These are phyloP conservation scores for Ottelia alismoides DNA, from an alignment of 106 monocot species.

Conservation along the genomic window DNA sequence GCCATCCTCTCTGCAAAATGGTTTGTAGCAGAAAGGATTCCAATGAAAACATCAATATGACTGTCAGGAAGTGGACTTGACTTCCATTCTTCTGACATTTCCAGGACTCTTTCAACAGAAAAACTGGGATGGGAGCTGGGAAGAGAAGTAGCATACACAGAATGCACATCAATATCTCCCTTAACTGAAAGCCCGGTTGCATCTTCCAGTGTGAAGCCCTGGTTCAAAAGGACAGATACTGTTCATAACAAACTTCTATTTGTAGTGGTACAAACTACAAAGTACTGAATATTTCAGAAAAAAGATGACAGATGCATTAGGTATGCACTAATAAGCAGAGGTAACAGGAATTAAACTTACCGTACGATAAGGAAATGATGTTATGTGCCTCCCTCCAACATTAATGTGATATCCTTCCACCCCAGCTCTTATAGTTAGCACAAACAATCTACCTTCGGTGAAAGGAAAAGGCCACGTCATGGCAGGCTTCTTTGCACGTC, in stretches of 20 bases:
- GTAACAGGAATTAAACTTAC: conserved; percentile 23
- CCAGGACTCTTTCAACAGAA: conserved; percentile 62
- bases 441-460: conserved; percentile 58
- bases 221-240: too few relatives aligned
- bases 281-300: too few relatives aligned
- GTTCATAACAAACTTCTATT: too few relatives aligned
- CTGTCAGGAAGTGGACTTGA: conserved; percentile 21
- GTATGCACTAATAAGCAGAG: too few relatives aligned
- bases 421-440: conserved; percentile 79
- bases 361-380: conserved; percentile 68
- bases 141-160: conserved; percentile 65
- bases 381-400: conserved; percentile 70
- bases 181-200: conserved; percentile 76
- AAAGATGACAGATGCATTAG: too few relatives aligned
- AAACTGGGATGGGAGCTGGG: conserved; percentile 73
- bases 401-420: conserved; percentile 78
- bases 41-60: conserved; percentile 57
- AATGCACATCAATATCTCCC: conserved; percentile 67
- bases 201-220: conserved; percentile 96
- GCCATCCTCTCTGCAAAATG: conserved; percentile 97
- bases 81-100: conserved; percentile 79
- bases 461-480: conserved; percentile 94
- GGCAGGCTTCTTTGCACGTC: conserved; percentile 81
- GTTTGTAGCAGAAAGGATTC: conserved; percentile 77
- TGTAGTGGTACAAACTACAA: too few relatives aligned